Conservation (phyloP, 176 grass and related monocot species). For the Bothriochloa decipiens region DNA sequence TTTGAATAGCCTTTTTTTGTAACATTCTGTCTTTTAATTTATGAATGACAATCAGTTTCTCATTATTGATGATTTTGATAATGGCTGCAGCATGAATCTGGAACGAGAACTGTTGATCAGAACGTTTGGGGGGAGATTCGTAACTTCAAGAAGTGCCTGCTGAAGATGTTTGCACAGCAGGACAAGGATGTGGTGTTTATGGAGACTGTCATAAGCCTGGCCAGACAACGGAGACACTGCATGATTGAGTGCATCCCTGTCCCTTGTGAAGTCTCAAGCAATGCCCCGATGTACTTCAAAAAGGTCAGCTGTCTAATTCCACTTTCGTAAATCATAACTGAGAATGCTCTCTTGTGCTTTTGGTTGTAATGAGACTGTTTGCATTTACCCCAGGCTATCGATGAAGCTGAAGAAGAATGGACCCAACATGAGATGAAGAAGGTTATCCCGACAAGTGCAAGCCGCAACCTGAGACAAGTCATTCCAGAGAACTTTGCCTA, state of each 20-base stretch:
- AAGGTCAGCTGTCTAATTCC: constrained; percentile 54
- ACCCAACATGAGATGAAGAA: constrained; percentile 90
- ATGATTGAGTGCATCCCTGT: constrained; percentile 92
- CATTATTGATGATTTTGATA: constrained; percentile 25
- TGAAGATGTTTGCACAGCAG: constrained; percentile 79
- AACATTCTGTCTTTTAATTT: constrained; percentile 15
- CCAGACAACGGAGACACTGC: constrained; percentile 78
- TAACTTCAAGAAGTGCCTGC: constrained; percentile 96
- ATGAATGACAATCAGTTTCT: not conserved
- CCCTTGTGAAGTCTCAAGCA: constrained; percentile 63
- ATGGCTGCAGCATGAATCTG: constrained; percentile 75
- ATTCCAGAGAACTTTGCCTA: constrained; percentile 93
- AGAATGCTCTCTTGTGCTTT: constrained; percentile 10
- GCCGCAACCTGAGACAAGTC: constrained; percentile 67
- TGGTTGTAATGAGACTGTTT: constrained; percentile 1
- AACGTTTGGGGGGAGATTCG: constrained; percentile 88
- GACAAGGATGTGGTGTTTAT: constrained; percentile 87
- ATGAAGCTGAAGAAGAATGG: constrained; percentile 96
- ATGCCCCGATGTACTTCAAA: constrained; percentile 96
- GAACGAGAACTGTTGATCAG: constrained; percentile 81
- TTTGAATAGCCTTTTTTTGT: not conserved
- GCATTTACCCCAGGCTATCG: constrained; percentile 64
- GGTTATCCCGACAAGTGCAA: constrained; percentile 74
- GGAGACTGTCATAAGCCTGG: constrained; percentile 76
- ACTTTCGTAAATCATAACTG: not conserved